Evolutionary conservation across 208 protist genomes (phyloP).

Genomic region (Herpetomonas muscarum): DNA sequence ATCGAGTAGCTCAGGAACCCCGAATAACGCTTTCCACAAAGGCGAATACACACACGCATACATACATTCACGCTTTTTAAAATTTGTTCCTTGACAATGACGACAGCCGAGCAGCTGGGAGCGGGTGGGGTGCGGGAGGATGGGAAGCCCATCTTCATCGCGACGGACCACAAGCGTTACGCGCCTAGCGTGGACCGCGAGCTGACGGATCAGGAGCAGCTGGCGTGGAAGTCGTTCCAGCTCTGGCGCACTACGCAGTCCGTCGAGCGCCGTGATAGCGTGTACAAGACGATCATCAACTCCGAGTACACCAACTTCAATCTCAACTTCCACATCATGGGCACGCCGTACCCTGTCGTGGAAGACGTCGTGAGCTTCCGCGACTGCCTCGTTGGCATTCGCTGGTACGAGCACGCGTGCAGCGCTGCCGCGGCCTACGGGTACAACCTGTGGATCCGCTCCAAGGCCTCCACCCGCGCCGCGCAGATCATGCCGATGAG

Average conservation of each 20-base stretch:
- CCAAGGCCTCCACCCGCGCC: slow-evolving; percentile 60
- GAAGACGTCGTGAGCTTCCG: slow-evolving; percentile 40
- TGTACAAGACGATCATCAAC: slow-evolving; percentile 70
- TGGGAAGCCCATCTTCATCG: slow-evolving; percentile 74
- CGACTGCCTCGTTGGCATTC: slow-evolving; percentile 49
- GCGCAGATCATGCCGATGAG: slow-evolving; percentile 34
- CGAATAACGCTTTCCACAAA: no score
- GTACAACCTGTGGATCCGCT: slow-evolving; percentile 71
- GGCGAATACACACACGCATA: no score
- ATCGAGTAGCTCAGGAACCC: no score
- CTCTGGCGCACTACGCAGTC: slow-evolving; percentile 73
- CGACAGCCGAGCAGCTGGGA: slow-evolving; percentile 48
- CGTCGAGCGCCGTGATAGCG: slow-evolving; percentile 73
- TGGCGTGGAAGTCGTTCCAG: slow-evolving; percentile 88
- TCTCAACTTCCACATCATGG: slow-evolving; percentile 71
- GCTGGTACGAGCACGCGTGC: slow-evolving; percentile 78
- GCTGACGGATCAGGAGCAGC: slow-evolving; percentile 80
- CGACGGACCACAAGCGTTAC: slow-evolving; percentile 73
- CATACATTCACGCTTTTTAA: no score
- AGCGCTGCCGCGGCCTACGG: slow-evolving; percentile 20
- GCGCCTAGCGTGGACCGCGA: slow-evolving; percentile 55
- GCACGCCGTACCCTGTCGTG: slow-evolving; percentile 79
- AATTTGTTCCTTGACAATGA: slow-evolving; percentile 19
- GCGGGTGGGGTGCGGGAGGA: slow-evolving; percentile 40
- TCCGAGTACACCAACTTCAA: slow-evolving; percentile 85